phyloP scores from a whole-genome alignment of 441 rosid species.

The Pelargonium cotyledonis region DNA sequence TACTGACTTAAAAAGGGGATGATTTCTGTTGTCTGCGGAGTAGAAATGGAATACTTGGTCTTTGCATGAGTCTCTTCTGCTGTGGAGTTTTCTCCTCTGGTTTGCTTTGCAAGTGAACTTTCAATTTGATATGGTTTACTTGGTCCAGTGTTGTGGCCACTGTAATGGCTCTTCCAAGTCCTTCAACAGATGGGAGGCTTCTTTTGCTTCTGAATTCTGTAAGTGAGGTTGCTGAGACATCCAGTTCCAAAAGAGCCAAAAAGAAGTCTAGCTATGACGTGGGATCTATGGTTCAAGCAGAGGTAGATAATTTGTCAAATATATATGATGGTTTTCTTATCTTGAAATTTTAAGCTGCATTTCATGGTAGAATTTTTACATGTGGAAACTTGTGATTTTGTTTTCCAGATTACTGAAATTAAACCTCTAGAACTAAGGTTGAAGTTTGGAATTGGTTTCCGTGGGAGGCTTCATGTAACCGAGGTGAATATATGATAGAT shows the following conservation, averaged over 20 bases:
- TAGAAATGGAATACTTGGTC: background rate
- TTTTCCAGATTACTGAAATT: slow-evolving; percentile 74
- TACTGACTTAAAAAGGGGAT: background rate
- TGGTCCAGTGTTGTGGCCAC: slow-evolving; percentile 63
- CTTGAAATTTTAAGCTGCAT: background rate
- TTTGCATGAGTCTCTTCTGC: background rate
- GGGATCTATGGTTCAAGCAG: slow-evolving; percentile 83
- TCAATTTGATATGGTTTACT: slow-evolving; percentile 14
- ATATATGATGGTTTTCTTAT: slow-evolving; percentile 9
- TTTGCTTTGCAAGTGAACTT: slow-evolving; percentile 8
- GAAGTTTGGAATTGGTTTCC: slow-evolving; percentile 76
- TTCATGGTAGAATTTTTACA: background rate
- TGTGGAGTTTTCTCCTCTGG: slow-evolving; percentile 1
- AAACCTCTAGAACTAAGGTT: slow-evolving; percentile 76
- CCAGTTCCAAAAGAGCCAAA: slow-evolving; percentile 72
- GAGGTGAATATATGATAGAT: slow-evolving; percentile 47
- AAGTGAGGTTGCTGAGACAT: slow-evolving; percentile 51
- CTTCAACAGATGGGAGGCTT: slow-evolving; percentile 66
- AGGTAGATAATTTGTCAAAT: slow-evolving; percentile 43
- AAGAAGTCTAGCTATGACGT: slow-evolving; percentile 61
- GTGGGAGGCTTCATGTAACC: slow-evolving; percentile 81
- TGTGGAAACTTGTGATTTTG: slow-evolving; percentile 4
- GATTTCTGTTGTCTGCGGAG: background rate
- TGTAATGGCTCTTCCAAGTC: slow-evolving; percentile 64
- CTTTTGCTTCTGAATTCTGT: slow-evolving; percentile 77